Evolutionary conservation across 164 flowering plant genomes (phyloP).

Genomic region (Annona cherimola): DNA sequence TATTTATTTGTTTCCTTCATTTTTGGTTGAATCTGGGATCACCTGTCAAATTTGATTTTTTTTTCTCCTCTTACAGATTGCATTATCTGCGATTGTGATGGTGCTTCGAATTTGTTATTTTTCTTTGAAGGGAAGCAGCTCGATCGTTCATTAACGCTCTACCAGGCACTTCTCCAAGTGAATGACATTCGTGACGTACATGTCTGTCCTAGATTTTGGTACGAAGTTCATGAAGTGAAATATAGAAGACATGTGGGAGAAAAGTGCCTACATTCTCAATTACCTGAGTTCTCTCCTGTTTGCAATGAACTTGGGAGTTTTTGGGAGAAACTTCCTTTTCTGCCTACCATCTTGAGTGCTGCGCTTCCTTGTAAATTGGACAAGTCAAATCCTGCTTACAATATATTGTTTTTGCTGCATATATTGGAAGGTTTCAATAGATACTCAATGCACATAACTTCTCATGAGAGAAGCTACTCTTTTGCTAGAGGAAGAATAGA

Average conservation of each 20-base stretch:
- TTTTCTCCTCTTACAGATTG: background rate
- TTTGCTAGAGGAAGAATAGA: constrained; percentile 56
- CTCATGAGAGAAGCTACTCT: constrained; percentile 35
- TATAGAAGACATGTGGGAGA: constrained; percentile 37
- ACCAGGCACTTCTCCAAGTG: constrained; percentile 58
- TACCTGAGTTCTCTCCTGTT: constrained; percentile 7
- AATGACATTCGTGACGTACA: constrained; percentile 34
- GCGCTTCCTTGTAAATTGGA: constrained; percentile 47
- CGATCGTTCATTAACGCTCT: constrained; percentile 45
- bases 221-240: constrained; percentile 46
- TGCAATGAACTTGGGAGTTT: constrained; percentile 15
- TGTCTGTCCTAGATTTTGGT: constrained; percentile 48
- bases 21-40: no score
- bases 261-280: constrained; percentile 12
- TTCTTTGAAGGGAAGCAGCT: constrained; percentile 53
- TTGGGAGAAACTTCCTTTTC: constrained; percentile 29
- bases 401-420: constrained; percentile 60
- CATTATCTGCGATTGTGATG: constrained; percentile 13
- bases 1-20: no score
- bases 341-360: constrained; percentile 34
- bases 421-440: constrained; percentile 64
- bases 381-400: constrained; percentile 44
- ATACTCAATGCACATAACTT: constrained; percentile 39
- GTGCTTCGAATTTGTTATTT: constrained; percentile 40
- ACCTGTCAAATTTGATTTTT: no score